Base-by-base conservation (phyloP, 164 flowering plant species). In the Cinnamomum chago region DNA sequence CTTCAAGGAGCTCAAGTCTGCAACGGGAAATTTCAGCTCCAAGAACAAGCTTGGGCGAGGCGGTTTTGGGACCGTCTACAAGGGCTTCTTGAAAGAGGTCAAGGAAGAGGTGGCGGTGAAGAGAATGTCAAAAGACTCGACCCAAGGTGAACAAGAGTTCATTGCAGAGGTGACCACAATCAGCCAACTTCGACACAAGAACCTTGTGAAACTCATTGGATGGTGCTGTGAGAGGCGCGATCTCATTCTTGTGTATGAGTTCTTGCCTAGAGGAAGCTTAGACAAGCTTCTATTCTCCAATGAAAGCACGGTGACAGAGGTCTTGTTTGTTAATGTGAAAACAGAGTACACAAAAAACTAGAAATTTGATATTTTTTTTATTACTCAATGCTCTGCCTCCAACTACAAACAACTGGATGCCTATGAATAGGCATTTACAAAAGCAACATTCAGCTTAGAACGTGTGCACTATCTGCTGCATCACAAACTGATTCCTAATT, bases 21-120 rank as follows among this genome's bases (percentile, higher is more conserved):
- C 90, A 11, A 90, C 92, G 0, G 83, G 76, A 17, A 79, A 83
- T 40, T 90, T 87, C 73, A 73, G 74, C 55, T 68, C 72, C 18
- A 77, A 73, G 60, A 82, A 85, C 79, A 82, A 82, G 84, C 83
- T 90, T 2, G 95, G 93, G 33, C 77, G 76, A 78, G 93, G 93
- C 1, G 95, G 89, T 5, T 90, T 82, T 55, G 95, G 93, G 28
- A 80, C 78, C 5, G 95, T 90, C 13, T 89, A 85, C 73, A 86
- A 77, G 67, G 95, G 92, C n/a, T 15, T 70, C 24, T 69, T 85
- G 79, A 65, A 65, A 23, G 69, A 67, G 27, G 58, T 76, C n/a
- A 78, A 72, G 50, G 24, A 51, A 58, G 88, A 82, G 65, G 83
- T 88, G 2, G 95, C 93, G 0, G 86, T 89, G 23, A 89, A 89